Evolutionary conservation across 225 moss, liverwort and hornwort species (phyloP).

Genomic region (Ulota crispa): DNA sequence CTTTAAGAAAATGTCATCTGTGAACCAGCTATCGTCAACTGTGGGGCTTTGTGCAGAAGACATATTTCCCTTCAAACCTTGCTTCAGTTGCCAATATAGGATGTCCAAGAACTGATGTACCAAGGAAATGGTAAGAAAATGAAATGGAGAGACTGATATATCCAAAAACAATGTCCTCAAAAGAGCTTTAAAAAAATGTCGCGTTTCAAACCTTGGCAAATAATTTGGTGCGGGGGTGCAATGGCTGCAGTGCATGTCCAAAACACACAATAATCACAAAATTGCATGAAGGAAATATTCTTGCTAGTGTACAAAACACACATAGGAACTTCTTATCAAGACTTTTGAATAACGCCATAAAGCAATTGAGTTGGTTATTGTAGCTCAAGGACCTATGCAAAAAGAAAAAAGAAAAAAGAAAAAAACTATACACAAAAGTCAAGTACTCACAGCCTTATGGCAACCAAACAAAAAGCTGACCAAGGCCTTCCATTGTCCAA

Average conservation of each 20-base stretch:
- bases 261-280: constrained; percentile 7
- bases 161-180: constrained; percentile 12
- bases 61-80: constrained; percentile 56
- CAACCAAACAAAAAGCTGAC: constrained; percentile 84
- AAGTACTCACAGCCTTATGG: constrained; percentile 70
- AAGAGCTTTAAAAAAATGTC: neutral
- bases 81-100: constrained; percentile 82
- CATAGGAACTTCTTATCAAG: neutral
- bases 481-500: constrained; percentile 93
- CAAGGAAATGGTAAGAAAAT: constrained; percentile 22
- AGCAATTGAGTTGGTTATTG: neutral
- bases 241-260: constrained; percentile 56
- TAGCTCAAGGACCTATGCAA: neutral
- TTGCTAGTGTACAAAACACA: constrained; percentile 7
- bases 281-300: neutral
- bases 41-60: constrained; percentile 38
- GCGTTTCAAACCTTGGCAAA: constrained; percentile 66
- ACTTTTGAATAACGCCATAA: neutral
- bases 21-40: constrained; percentile 74
- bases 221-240: constrained; percentile 69
- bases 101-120: constrained; percentile 72
- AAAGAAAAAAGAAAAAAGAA: neutral
- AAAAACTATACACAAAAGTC: constrained; percentile 7
- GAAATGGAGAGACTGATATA: neutral
- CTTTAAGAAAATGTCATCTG: constrained; percentile 80